Evolutionary conservation across 176 grass and related monocot genomes (phyloP).

Genomic region (Aegilops speltoides): DNA sequence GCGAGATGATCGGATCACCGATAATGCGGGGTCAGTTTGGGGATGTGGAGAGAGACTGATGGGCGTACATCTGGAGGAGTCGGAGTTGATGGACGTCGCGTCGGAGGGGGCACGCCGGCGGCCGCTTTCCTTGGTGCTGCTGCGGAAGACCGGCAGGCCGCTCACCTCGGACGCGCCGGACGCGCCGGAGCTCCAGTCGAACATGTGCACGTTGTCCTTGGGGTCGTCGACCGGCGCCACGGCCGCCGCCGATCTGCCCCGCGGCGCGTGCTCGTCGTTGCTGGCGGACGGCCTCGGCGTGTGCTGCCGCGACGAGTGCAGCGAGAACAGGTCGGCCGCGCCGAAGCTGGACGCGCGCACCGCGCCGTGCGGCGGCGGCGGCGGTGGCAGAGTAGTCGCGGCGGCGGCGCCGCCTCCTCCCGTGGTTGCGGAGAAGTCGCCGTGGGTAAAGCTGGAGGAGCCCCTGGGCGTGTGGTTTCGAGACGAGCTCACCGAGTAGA

Average conservation of each 20-base stretch:
- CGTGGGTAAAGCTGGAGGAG: constrained; percentile 69
- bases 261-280: constrained; percentile 29
- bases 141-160: constrained; percentile 64
- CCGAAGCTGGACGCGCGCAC: constrained; percentile 64
- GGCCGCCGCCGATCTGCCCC: constrained; percentile 24
- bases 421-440: constrained; percentile 41
- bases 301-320: constrained; percentile 59
- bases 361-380: neutral
- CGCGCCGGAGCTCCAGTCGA: constrained; percentile 70
- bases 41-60: neutral
- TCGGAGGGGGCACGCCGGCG: constrained; percentile 54
- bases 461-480: constrained; percentile 70
- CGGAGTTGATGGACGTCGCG: neutral
- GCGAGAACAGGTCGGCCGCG: constrained; percentile 69
- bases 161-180: constrained; percentile 58
- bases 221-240: constrained; percentile 40
- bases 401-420: constrained; percentile 4
- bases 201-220: constrained; percentile 57
- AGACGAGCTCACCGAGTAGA: constrained; percentile 71
- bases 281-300: constrained; percentile 49
- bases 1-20: neutral
- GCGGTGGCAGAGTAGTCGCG: neutral
- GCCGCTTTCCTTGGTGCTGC: constrained; percentile 41
- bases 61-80: constrained; percentile 41
- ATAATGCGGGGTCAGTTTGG: neutral